These are phyloP conservation scores for Fusarium solani-melongenae DNA, from an alignment of 2,329 filamentous ascomycete species.

Conservation along the genomic window DNA sequence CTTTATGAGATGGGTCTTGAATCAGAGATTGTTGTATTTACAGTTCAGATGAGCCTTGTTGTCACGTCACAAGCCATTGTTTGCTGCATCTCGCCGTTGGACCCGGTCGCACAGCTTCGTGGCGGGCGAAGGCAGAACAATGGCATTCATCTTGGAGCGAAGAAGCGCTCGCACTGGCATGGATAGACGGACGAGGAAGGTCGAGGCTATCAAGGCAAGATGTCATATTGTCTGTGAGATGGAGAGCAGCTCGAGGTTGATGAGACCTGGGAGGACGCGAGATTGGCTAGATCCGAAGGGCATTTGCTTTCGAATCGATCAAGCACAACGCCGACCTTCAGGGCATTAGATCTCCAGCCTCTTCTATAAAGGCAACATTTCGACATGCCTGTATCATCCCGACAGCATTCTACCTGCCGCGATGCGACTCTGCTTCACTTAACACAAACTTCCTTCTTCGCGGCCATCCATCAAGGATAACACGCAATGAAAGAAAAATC, in stretches of 20 bases:
- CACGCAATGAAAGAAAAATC: constrained; percentile 56
- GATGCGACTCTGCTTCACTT: too few species aligned
- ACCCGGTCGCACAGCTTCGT: background rate
- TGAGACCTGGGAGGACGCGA: too few species aligned
- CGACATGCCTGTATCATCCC: background rate
- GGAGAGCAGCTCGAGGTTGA: background rate
- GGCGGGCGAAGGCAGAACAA: background rate
- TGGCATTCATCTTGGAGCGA: background rate
- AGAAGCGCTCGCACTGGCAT: background rate
- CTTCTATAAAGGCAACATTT: too few species aligned
- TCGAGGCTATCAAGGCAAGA: background rate
- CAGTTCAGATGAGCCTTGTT: background rate
- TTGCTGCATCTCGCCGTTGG: background rate
- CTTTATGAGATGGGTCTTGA: background rate
- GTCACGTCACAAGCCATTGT: background rate
- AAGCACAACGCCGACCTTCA: too few species aligned
- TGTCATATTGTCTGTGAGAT: background rate
- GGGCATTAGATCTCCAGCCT: too few species aligned
- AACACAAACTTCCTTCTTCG: constrained; percentile 51
- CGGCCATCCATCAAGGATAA: constrained; percentile 47
- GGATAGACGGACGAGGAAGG: background rate
- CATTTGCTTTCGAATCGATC: background rate
- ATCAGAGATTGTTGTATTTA: background rate
- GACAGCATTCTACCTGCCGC: too few species aligned
- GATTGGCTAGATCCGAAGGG: background rate